These are phyloP conservation scores for Myxozyma kluyveri DNA, from an alignment of 805 yeast genomes.

Conservation along the genomic window DNA sequence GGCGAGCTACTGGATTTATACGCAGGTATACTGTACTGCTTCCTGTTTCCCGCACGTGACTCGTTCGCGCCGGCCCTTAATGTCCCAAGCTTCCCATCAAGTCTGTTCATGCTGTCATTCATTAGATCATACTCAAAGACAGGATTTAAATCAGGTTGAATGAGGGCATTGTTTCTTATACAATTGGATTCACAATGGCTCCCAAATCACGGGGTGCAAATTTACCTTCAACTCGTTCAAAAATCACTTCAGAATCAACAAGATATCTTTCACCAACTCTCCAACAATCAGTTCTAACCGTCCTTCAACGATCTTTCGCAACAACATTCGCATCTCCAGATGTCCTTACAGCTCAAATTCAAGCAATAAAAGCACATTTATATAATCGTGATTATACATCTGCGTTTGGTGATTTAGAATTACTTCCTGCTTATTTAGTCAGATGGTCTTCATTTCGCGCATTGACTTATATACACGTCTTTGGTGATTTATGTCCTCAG, in stretches of 20 bases:
- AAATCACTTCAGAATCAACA: too few relatives aligned
- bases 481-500: slow-evolving; percentile 40
- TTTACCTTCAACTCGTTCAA: neutral
- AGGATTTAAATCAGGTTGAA: too few relatives aligned
- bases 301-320: slow-evolving; percentile 18
- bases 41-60: too few relatives aligned
- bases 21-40: too few relatives aligned
- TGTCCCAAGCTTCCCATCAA: too few relatives aligned
- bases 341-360: slow-evolving; percentile 41
- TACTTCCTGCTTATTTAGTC: slow-evolving; percentile 72
- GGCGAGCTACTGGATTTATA: too few relatives aligned
- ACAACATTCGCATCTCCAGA: slow-evolving; percentile 17
- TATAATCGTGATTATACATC: slow-evolving; percentile 65
- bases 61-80: too few relatives aligned
- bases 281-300: slow-evolving; percentile 17
- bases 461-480: slow-evolving; percentile 66
- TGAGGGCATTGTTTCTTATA: too few relatives aligned
- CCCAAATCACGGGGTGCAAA: neutral
- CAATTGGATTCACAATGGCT: neutral
- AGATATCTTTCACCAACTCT: slow-evolving; percentile 6
- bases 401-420: slow-evolving; percentile 59
- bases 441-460: slow-evolving; percentile 88
- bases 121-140: neutral
- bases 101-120: neutral
- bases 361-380: slow-evolving; percentile 65